A percentile compares a stretch with the other conserved stretches of the same genome.
Conservation (phyloP, 768 basidiomycete genomes). For the Suillus variegatus region DNA sequence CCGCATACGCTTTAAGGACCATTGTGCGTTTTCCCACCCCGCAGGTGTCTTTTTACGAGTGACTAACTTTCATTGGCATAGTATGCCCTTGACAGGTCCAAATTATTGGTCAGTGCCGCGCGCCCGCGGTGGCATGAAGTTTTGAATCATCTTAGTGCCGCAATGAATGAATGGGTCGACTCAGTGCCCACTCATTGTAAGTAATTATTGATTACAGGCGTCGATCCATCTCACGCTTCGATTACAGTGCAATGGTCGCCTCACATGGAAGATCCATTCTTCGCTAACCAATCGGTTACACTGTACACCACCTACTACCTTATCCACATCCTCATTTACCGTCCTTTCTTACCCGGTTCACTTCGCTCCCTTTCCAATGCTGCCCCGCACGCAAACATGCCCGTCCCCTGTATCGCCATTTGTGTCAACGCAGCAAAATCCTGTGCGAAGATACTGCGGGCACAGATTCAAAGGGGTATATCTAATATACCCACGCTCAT, state of each 20-base stretch:
- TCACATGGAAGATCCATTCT: slow-evolving; percentile 44
- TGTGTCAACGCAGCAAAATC: slow-evolving; percentile 64
- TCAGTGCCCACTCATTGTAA: slow-evolving; percentile 67
- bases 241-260: slow-evolving; percentile 60
- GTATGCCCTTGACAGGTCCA: slow-evolving; percentile 75
- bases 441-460: slow-evolving; percentile 59
- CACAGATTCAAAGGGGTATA: slow-evolving; percentile 46
- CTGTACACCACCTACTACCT: slow-evolving; percentile 63
- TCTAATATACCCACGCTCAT: slow-evolving; percentile 46
- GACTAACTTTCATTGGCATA: slow-evolving; percentile 26
- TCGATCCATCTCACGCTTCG: slow-evolving; percentile 6
- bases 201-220: slow-evolving; percentile 20
- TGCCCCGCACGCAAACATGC: slow-evolving; percentile 32
- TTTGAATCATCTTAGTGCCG: slow-evolving; percentile 65
- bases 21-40: slow-evolving; percentile 47
- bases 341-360: slow-evolving; percentile 60
- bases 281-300: slow-evolving; percentile 58
- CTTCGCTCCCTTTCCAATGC: slow-evolving; percentile 25
- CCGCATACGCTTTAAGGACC: slow-evolving; percentile 67
- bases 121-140: slow-evolving; percentile 58
- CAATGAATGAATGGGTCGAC: slow-evolving; percentile 73
- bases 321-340: slow-evolving; percentile 65
- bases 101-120: slow-evolving; percentile 52
- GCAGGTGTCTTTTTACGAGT: neutral
- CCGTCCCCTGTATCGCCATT: slow-evolving; percentile 54